phyloP scores from a whole-genome alignment of 371 early-diverging fungal species.

The Mucor plumbeus region DNA sequence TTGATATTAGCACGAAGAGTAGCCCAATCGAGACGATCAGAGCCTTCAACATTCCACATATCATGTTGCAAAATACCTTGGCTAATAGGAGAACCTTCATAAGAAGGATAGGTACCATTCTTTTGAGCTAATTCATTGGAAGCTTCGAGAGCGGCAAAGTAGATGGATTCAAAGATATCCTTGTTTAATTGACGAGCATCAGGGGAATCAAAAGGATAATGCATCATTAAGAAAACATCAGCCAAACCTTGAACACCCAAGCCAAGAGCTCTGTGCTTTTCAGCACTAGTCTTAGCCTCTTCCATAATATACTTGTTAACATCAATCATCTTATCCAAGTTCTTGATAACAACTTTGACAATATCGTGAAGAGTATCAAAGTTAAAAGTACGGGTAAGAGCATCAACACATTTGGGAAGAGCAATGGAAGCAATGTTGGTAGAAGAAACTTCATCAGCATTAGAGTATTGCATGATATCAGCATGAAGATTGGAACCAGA shows the following conservation, averaged over 20 bases:
- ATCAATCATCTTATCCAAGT: constrained; percentile 98
- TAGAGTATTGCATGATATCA: constrained; percentile 95
- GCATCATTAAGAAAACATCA: constrained; percentile 94
- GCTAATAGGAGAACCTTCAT: constrained; percentile 87
- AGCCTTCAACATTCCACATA: constrained; percentile 83
- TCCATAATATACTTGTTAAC: constrained; percentile 92
- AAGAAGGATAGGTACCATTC: constrained; percentile 88
- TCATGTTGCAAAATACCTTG: constrained; percentile 96
- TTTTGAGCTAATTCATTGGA: constrained; percentile 88
- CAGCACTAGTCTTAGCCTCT: constrained; percentile 85
- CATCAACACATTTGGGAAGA: constrained; percentile 87
- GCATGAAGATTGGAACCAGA: constrained; percentile 79
- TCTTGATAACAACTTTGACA: constrained; percentile 83
- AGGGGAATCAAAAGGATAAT: constrained; percentile 92
- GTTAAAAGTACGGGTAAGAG: constrained; percentile 43
- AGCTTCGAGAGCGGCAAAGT: constrained; percentile 94
- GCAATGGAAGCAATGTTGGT: constrained; percentile 98
- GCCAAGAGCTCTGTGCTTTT: constrained; percentile 94
- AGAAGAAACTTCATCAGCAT: constrained; percentile 94
- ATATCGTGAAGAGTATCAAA: constrained; percentile 60
- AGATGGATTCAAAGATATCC: constrained; percentile 96
- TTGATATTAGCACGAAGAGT: constrained; percentile 80
- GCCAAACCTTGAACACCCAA: constrained; percentile 99
- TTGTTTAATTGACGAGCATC: constrained; percentile 88
- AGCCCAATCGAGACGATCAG: constrained; percentile 90